Conservation (phyloP, 345 rosid species). For the Passiflora organensis region DNA sequence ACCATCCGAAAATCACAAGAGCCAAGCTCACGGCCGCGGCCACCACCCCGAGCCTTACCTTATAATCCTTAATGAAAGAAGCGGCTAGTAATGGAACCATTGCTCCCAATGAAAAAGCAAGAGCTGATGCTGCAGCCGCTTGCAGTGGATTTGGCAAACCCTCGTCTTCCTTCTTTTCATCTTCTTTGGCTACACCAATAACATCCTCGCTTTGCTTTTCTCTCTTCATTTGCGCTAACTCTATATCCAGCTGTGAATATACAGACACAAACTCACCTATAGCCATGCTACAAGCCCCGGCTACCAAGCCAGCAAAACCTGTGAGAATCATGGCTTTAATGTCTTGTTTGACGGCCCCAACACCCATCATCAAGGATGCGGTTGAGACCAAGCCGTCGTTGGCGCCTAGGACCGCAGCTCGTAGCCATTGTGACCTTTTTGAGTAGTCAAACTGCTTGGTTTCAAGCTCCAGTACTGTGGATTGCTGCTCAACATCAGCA, state of each 20-base stretch:
- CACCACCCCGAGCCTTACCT: constrained; percentile 55
- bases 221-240: constrained; percentile 63
- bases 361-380: constrained; percentile 85
- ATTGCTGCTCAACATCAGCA: too few relatives aligned
- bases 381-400: constrained; percentile 89
- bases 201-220: constrained; percentile 21
- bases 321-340: constrained; percentile 72
- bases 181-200: too few relatives aligned
- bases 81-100: constrained; percentile 82
- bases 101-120: constrained; percentile 76
- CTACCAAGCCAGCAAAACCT: constrained; percentile 84
- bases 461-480: not conserved
- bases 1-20: constrained; percentile 58
- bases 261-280: constrained; percentile 94
- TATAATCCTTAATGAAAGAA: constrained; percentile 59
- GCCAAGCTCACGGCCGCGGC: constrained; percentile 58
- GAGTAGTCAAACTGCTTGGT: constrained; percentile 51
- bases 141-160: constrained; percentile 69
- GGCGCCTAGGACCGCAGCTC: constrained; percentile 93
- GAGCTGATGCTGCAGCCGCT: constrained; percentile 84
- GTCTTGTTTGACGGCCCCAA: constrained; percentile 81
- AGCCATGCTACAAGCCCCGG: constrained; percentile 98
- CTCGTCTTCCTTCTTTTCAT: constrained; percentile 28
- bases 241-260: constrained; percentile 74
- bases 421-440: constrained; percentile 85